phyloP scores from a whole-genome alignment of 2,329 filamentous ascomycete genomes.

The Exophiala oligosperma region DNA sequence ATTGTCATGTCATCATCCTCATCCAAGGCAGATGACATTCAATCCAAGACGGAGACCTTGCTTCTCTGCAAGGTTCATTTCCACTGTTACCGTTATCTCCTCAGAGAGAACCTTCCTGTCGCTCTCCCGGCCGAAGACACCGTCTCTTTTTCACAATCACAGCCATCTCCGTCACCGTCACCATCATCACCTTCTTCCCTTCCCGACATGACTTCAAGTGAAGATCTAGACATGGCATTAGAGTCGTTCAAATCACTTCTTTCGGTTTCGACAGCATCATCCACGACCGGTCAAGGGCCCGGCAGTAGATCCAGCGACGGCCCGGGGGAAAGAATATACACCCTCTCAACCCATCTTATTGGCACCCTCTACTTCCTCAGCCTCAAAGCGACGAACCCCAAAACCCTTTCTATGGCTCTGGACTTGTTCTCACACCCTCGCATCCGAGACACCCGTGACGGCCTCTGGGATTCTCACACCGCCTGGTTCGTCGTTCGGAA shows the following conservation, averaged over 20 bases:
- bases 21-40: background rate
- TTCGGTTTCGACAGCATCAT: background rate
- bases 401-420: slow-evolving; percentile 17
- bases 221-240: no score
- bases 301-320: background rate
- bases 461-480: slow-evolving; percentile 29
- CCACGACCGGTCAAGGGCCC: background rate
- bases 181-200: background rate
- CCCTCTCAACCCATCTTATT: slow-evolving; percentile 30
- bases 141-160: background rate
- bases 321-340: slow-evolving; percentile 20
- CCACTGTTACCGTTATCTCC: background rate
- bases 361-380: slow-evolving; percentile 30
- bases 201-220: no score
- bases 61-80: background rate
- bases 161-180: background rate
- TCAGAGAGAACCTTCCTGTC: background rate
- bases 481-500: slow-evolving; percentile 22
- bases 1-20: background rate
- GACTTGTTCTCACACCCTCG: slow-evolving; percentile 23
- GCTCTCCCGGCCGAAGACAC: background rate
- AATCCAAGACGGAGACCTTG: background rate
- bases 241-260: no score
- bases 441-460: slow-evolving; percentile 24
- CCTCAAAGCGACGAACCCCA: slow-evolving; percentile 23